Percentiles rank a stretch among this genome's conserved stretches.
phyloP scores from a whole-genome alignment of 1,284 basidiomycete genomes.

The Sporisorium iseilematis-ciliati region DNA sequence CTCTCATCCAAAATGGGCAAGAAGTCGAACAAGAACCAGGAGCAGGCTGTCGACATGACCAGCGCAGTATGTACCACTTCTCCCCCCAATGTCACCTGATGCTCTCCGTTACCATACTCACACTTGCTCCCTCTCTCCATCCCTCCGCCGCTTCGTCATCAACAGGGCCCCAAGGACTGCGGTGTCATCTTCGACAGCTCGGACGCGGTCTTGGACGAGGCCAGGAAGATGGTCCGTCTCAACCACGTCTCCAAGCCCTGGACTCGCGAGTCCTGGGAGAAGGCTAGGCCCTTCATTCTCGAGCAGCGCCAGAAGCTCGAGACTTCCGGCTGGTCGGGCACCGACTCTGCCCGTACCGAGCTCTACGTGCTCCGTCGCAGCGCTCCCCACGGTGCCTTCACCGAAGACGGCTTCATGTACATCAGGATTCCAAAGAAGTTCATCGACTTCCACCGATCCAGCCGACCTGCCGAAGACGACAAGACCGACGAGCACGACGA shows the following conservation, averaged over 20 bases:
- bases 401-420: slow-evolving; percentile 66
- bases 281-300: slow-evolving; percentile 64
- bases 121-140: neutral
- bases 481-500: slow-evolving; percentile 46
- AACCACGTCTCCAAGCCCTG: slow-evolving; percentile 64
- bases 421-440: slow-evolving; percentile 65
- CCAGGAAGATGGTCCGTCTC: slow-evolving; percentile 57
- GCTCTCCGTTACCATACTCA: neutral
- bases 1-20: slow-evolving; percentile 53
- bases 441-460: slow-evolving; percentile 64
- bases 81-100: neutral
- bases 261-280: slow-evolving; percentile 66
- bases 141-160: neutral
- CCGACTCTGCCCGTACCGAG: slow-evolving; percentile 59
- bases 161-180: slow-evolving; percentile 59
- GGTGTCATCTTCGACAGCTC: slow-evolving; percentile 62
- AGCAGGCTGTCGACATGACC: slow-evolving; percentile 50
- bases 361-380: slow-evolving; percentile 61
- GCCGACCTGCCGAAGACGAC: slow-evolving; percentile 47
- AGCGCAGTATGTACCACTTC: slow-evolving; percentile 37
- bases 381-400: slow-evolving; percentile 62
- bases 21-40: slow-evolving; percentile 57
- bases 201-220: slow-evolving; percentile 56
- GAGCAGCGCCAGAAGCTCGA: slow-evolving; percentile 67
- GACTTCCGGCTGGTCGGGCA: slow-evolving; percentile 56